Evolutionary conservation across 371 early-diverging fungal species (phyloP).

Genomic region (Mucor plumbeus): DNA sequence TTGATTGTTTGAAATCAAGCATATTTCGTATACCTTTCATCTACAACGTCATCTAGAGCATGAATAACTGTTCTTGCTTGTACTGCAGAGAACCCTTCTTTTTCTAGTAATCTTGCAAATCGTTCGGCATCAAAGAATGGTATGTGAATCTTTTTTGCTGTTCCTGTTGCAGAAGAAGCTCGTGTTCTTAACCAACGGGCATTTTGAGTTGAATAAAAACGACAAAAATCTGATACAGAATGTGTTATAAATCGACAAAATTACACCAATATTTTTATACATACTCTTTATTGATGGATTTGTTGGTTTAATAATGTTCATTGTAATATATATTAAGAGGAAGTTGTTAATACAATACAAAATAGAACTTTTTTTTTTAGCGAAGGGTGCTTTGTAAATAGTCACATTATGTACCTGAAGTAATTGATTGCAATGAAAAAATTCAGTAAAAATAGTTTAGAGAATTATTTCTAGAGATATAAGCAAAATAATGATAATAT

Average conservation of each 20-base stretch:
- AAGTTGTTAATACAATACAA: not conserved
- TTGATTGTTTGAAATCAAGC: no score
- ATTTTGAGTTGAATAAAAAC: slow-evolving; percentile 1
- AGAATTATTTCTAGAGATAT: no score
- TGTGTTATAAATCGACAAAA: not conserved
- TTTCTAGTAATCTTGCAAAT: slow-evolving; percentile 76
- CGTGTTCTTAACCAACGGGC: slow-evolving; percentile 30
- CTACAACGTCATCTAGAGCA: slow-evolving; percentile 76
- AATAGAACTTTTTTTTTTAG: not conserved
- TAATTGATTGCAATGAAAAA: not conserved
- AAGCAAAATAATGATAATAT: no score
- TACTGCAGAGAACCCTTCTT: slow-evolving; percentile 75
- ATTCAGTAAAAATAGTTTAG: no score
- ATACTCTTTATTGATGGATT: not conserved
- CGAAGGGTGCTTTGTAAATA: not conserved
- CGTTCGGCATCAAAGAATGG: slow-evolving; percentile 78
- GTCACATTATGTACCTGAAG: not conserved
- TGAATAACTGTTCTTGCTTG: slow-evolving; percentile 82
- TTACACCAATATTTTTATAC: not conserved
- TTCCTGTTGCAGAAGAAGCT: slow-evolving; percentile 6
- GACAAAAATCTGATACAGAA: not conserved
- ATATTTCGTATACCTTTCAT: slow-evolving; percentile 65
- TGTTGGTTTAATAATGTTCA: not conserved
- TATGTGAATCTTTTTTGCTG: slow-evolving; percentile 23
- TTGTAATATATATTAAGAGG: not conserved